Evolutionary conservation across 2,329 filamentous ascomycete species (phyloP), one percentile per base, ranked within the genome.

Genomic region (Apiospora kogelbergensis): DNA sequence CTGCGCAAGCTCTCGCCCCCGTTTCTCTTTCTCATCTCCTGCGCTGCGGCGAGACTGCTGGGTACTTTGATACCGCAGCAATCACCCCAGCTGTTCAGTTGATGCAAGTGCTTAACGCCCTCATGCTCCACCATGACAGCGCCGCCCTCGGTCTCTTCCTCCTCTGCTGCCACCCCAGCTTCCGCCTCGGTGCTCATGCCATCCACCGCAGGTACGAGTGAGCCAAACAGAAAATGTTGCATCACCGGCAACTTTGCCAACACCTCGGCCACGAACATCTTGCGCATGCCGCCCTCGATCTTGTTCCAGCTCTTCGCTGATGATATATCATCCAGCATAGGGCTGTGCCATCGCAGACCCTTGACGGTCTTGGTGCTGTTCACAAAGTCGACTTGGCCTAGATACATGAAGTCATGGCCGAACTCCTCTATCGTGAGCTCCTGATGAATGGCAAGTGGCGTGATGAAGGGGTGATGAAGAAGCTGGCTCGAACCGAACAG

Each of bases 31-130:
- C 88, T 91, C 86, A 92, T 91, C 82, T 97, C 95, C 74, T 94
- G 91, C 17, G 93, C 93, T 0, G 96, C 97, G 37, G 95, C 97
- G 69, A 98, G 87, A 67, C 94, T 95, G 77, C 95, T 97, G 0
- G 96, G 97, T 20, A 99, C 96, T 75, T 97, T 95, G 80, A 99
- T 99, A 33, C 96, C 96, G 78, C 96, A 99, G 80, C 96, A 99
- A 80, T 99, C 96, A 6, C 95, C 95, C 93, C 96, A 99, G 26
- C 89, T 89, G 68, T 85, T 89, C 64, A 88, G 87, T 66, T 91
- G 88, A 80, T 96, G 92, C 71, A 91, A 87, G 80, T 94, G 91
- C 73, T 86, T 88, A 81, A 90, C 88, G 37, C 88, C 90, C 72
- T 90, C 88, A 68, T 88, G 86, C 71, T 83, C 82, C 66, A 90